Conservation (phyloP, 2,329 filamentous ascomycete species). For the Pseudogymnoascus sp. region DNA sequence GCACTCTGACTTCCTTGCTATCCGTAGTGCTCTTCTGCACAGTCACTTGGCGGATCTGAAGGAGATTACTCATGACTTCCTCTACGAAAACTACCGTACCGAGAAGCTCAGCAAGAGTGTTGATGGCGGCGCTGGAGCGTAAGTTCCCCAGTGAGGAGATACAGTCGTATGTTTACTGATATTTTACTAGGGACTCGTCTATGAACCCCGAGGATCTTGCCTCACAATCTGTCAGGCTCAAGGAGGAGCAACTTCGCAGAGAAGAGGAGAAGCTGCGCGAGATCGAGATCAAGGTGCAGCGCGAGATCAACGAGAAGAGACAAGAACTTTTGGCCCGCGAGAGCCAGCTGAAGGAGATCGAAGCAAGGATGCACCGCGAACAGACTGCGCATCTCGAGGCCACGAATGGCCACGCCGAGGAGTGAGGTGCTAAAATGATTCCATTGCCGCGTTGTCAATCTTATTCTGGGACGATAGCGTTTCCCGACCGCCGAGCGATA, state of each 20-base stretch:
- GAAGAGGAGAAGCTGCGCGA: constrained; percentile 99
- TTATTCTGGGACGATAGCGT: constrained; percentile 10
- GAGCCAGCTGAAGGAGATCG: constrained; percentile 97
- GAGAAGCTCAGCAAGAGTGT: constrained; percentile 99
- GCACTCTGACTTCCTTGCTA: constrained; percentile 96
- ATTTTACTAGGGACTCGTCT: constrained; percentile 60
- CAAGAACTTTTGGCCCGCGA: constrained; percentile 96
- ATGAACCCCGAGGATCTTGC: constrained; percentile 98
- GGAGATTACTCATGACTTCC: constrained; percentile 99
- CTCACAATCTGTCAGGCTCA: constrained; percentile 93
- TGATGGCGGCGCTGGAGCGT: constrained; percentile 81
- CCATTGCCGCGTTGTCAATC: constrained; percentile 9
- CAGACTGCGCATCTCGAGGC: constrained; percentile 47
- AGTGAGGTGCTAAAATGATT: constrained; percentile 9
- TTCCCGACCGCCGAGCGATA: constrained; percentile 13
- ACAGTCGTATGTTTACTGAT: constrained; percentile 31
- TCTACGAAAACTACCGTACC: constrained; percentile 99
- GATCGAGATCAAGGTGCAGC: constrained; percentile 98
- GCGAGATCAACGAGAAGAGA: constrained; percentile 99
- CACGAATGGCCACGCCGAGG: constrained; percentile 24
- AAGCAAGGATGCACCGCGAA: constrained; percentile 93
- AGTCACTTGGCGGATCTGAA: constrained; percentile 97
- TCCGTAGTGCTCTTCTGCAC: constrained; percentile 92
- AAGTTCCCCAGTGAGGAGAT: constrained; percentile 42
- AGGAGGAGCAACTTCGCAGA: constrained; percentile 98